These are phyloP conservation scores for Pseudogymnoascus sp. DNA, from an alignment of 2,329 filamentous ascomycete genomes.

Conservation along the genomic window DNA sequence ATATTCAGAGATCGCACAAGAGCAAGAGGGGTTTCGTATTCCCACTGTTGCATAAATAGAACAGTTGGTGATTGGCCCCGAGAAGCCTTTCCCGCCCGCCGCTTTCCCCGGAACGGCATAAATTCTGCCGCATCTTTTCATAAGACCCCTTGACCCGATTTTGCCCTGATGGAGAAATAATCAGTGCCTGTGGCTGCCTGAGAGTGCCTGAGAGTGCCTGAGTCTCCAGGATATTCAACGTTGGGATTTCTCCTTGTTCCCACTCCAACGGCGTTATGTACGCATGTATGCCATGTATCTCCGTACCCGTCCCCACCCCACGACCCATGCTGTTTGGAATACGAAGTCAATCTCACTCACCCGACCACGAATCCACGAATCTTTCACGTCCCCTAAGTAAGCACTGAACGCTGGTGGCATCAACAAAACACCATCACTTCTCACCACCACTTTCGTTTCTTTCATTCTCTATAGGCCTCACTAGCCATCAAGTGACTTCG, in stretches of 20 bases:
- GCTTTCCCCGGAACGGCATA: background rate
- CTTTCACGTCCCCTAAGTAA: background rate
- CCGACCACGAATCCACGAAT: constrained; percentile 5
- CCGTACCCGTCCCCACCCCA: background rate
- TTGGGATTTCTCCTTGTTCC: background rate
- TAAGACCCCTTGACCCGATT: background rate
- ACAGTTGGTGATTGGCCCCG: background rate
- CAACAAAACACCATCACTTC: constrained; percentile 4
- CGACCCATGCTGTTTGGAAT: constrained; percentile 1
- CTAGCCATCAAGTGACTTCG: background rate
- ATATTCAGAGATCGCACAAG: background rate
- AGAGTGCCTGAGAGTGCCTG: background rate
- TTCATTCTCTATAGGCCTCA: background rate
- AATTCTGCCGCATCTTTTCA: constrained; percentile 2
- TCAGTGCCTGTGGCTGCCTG: background rate
- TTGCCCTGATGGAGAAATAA: background rate
- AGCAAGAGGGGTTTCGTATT: background rate
- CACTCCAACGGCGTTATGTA: background rate
- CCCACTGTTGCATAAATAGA: constrained; percentile 3
- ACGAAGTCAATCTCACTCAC: constrained; percentile 2
- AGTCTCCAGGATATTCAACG: background rate
- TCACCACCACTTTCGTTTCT: background rate
- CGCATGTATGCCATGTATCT: background rate
- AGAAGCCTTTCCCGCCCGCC: constrained; percentile 4
- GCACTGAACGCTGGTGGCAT: background rate